phyloP scores from a whole-genome alignment of 345 rosid genomes.

The Lumnitzera littorea region DNA sequence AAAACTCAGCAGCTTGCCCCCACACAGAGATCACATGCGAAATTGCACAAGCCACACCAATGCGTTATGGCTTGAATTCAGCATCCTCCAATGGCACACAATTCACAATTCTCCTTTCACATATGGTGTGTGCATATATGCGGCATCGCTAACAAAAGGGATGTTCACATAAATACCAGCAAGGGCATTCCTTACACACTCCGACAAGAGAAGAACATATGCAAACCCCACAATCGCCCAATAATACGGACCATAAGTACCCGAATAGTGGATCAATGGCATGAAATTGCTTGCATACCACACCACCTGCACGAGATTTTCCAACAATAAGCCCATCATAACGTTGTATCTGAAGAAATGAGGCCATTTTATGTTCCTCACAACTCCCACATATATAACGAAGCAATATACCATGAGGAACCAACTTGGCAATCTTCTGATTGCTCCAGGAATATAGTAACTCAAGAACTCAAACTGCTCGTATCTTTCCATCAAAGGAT shows the following conservation, averaged over 20 bases:
- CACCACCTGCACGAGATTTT: constrained; percentile 54
- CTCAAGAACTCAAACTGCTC: constrained; percentile 44
- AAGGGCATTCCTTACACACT: constrained; percentile 62
- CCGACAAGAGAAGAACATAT: constrained; percentile 46
- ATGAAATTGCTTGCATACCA: constrained; percentile 65
- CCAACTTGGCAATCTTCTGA: constrained; percentile 60
- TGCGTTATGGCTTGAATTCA: too few species aligned
- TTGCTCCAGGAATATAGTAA: constrained; percentile 65
- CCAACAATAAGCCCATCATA: constrained; percentile 86
- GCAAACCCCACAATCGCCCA: constrained; percentile 63
- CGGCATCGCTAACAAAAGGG: constrained; percentile 63
- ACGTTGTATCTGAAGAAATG: constrained; percentile 80
- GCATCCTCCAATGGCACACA: too few species aligned
- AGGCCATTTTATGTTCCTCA: constrained; percentile 64
- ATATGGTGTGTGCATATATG: constrained; percentile 60
- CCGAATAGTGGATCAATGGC: constrained; percentile 69
- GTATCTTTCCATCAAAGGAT: constrained; percentile 52
- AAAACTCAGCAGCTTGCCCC: too few species aligned
- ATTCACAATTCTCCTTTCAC: constrained; percentile 32
- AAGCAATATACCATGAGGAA: constrained; percentile 64
- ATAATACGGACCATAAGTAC: constrained; percentile 52
- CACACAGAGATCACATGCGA: too few species aligned
- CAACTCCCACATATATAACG: constrained; percentile 44
- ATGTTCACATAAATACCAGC: constrained; percentile 53
- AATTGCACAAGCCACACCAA: too few species aligned